These are phyloP conservation scores for Leptographium wingfieldii DNA, from an alignment of 2,329 filamentous ascomycete species.

Conservation along the genomic window DNA sequence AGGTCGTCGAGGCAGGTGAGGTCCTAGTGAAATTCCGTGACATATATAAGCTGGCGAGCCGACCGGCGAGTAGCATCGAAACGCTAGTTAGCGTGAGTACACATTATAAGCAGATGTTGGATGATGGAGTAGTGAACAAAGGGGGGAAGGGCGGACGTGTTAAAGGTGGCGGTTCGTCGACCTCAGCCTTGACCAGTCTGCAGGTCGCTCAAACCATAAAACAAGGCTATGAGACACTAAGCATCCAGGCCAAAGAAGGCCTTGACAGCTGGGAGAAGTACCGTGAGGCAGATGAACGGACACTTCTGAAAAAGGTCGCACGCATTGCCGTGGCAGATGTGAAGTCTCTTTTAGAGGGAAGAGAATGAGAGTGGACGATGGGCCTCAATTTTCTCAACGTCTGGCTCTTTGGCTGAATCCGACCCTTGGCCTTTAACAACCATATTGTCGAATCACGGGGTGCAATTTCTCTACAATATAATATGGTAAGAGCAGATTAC, in stretches of 20 bases:
- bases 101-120: conserved; percentile 78
- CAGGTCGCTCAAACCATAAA: conserved; percentile 90
- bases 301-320: conserved; percentile 75
- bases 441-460: too few species aligned
- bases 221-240: conserved; percentile 89
- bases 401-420: not conserved
- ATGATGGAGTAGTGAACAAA: conserved; percentile 28
- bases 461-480: too few species aligned
- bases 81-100: conserved; percentile 70
- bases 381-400: not conserved
- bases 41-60: conserved; percentile 50
- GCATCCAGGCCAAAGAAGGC: conserved; percentile 78
- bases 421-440: not conserved
- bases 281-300: conserved; percentile 75
- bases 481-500: too few species aligned
- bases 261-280: conserved; percentile 77
- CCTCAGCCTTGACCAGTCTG: conserved; percentile 62
- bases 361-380: not conserved
- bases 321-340: conserved; percentile 59
- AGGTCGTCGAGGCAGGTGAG: conserved; percentile 85
- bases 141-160: conserved; percentile 25
- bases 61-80: conserved; percentile 60
- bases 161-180: conserved; percentile 23
- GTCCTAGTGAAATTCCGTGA: conserved; percentile 71
- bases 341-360: conserved; percentile 10